Conservation (phyloP, 495 filamentous ascomycete species). For the Gamarada debralockiae region DNA sequence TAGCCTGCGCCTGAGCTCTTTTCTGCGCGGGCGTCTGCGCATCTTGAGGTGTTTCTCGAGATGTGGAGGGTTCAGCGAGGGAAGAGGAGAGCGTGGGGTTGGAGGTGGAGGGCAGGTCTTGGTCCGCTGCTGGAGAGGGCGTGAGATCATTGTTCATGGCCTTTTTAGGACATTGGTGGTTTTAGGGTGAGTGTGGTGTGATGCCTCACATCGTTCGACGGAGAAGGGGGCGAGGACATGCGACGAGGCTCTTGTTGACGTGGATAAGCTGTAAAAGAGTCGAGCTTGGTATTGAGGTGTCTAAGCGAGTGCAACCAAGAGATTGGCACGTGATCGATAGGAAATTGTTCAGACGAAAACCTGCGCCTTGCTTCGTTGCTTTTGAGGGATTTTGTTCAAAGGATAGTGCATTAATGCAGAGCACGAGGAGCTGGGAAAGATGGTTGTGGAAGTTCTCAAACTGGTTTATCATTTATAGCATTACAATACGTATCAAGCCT, state of each 20-base stretch:
- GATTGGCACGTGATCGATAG: too few species aligned
- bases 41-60: constrained; percentile 7
- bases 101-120: constrained; percentile 29
- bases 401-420: too few species aligned
- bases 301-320: too few species aligned
- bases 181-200: not conserved
- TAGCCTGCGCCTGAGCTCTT: constrained; percentile 43
- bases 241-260: not conserved
- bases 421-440: too few species aligned
- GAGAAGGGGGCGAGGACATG: not conserved
- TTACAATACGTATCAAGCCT: too few species aligned
- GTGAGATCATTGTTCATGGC: constrained; percentile 67
- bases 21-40: constrained; percentile 28
- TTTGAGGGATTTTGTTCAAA: too few species aligned
- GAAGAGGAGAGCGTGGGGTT: constrained; percentile 16
- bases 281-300: too few species aligned
- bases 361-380: too few species aligned
- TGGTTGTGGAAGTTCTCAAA: not conserved
- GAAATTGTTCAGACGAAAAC: too few species aligned
- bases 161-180: constrained; percentile 36
- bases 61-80: not conserved
- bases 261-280: too few species aligned
- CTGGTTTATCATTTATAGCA: not conserved
- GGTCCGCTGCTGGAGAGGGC: constrained; percentile 44
- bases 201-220: constrained; percentile 19